Conservation (phyloP, 2,329 filamentous ascomycete genomes). For the Penicillium fuscoglaucum region DNA sequence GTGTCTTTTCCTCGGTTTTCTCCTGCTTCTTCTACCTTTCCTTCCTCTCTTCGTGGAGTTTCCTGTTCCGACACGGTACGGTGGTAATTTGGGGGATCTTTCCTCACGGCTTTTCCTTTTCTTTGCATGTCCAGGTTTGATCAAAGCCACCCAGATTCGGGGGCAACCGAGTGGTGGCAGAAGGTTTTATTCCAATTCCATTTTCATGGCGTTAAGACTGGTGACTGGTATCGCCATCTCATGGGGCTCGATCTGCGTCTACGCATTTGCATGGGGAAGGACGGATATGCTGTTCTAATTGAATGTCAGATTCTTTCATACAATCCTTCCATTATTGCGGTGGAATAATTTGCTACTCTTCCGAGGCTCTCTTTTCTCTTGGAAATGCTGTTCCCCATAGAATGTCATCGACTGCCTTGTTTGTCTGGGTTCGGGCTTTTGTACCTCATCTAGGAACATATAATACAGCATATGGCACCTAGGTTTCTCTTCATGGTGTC, state of each 20-base stretch:
- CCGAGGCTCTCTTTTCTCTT: too few relatives aligned
- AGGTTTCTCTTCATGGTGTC: neutral
- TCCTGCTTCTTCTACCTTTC: neutral
- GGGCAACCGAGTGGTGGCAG: neutral
- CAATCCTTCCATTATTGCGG: neutral
- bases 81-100: neutral
- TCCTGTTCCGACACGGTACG: neutral
- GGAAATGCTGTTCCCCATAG: too few relatives aligned
- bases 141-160: neutral
- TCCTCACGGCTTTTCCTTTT: neutral
- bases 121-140: neutral
- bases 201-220: conserved; percentile 5
- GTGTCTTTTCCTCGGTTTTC: conserved; percentile 2
- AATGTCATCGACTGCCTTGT: neutral
- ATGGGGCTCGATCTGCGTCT: neutral
- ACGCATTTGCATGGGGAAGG: neutral
- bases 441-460: neutral
- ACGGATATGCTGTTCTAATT: neutral
- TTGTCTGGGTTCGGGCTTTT: neutral
- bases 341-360: neutral
- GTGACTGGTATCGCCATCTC: neutral
- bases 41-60: neutral
- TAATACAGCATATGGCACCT: neutral
- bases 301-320: neutral
- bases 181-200: neutral